A percentile compares a stretch with the other conserved stretches of the same genome.
phyloP scores from a whole-genome alignment of 176 grass and related monocot species.

The Oryza australiensis region DNA sequence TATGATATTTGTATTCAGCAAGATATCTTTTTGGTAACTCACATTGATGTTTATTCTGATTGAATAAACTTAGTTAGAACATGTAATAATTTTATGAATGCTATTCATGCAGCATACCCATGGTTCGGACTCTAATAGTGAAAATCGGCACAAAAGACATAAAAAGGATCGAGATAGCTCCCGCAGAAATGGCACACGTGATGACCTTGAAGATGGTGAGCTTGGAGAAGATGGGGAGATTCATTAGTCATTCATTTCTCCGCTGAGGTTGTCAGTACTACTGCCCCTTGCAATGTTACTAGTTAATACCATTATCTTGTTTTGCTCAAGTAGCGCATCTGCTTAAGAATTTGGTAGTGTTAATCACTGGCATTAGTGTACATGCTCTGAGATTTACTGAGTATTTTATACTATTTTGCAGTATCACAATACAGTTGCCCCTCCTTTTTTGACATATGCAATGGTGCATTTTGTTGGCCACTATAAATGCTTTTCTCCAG shows the following conservation, averaged over 20 bases:
- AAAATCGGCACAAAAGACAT: conserved; percentile 78
- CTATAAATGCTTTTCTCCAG: neutral
- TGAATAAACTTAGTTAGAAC: neutral
- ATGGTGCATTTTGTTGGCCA: neutral
- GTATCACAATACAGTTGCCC: neutral
- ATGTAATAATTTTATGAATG: neutral
- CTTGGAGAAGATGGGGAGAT: conserved; percentile 91
- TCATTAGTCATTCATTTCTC: conserved; percentile 52
- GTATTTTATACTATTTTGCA: conserved; percentile 12
- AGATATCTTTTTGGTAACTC: neutral
- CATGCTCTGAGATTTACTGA: conserved; percentile 17
- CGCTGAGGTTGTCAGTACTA: conserved; percentile 52
- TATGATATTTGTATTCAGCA: neutral
- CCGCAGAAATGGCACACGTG: conserved; percentile 58
- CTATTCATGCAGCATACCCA: neutral
- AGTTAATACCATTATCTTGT: conserved; percentile 28
- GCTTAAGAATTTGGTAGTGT: conserved; percentile 26
- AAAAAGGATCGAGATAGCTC: conserved; percentile 84
- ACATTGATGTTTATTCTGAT: neutral
- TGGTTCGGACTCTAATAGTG: neutral
- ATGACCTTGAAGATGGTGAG: conserved; percentile 98
- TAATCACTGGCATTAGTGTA: conserved; percentile 21
- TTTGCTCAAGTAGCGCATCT: conserved; percentile 2
- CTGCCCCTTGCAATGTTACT: conserved; percentile 38
- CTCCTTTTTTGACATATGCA: neutral